Conservation (phyloP, 164 flowering plant genomes). For the Nelumbo lutea region DNA sequence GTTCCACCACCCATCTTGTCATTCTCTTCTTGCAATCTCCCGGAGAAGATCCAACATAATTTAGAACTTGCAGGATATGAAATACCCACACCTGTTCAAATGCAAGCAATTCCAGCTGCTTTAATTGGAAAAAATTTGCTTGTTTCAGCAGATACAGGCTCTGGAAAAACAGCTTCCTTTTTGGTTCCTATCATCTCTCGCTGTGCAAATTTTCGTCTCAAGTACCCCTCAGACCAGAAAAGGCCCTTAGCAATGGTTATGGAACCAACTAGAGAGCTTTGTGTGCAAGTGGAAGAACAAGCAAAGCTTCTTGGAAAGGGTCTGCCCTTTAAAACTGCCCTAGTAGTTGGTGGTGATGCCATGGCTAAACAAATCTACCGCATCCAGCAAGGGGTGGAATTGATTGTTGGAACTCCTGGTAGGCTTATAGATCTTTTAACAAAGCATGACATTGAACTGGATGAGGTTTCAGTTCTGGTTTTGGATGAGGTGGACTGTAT, state of each 20-base stretch:
- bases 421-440: conserved; percentile 80
- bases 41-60: conserved; percentile 61
- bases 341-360: conserved; percentile 93
- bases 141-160: conserved; percentile 88
- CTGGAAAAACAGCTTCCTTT: conserved; percentile 88
- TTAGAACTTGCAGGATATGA: conserved; percentile 69
- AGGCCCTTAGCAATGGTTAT: conserved; percentile 76
- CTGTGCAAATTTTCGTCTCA: conserved; percentile 35
- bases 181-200: conserved; percentile 64
- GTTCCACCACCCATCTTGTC: conserved; percentile 57
- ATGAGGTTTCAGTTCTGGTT: conserved; percentile 54
- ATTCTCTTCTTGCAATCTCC: conserved; percentile 59
- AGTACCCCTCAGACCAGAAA: conserved; percentile 20
- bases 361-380: conserved; percentile 79
- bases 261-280: conserved; percentile 88
- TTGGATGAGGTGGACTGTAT: conserved; percentile 94
- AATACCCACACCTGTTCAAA: conserved; percentile 89
- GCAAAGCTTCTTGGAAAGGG: conserved; percentile 86
- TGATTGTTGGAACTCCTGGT: conserved; percentile 89
- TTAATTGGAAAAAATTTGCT: conserved; percentile 67
- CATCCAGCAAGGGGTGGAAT: conserved; percentile 67
- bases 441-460: conserved; percentile 69
- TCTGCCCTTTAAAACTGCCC: conserved; percentile 85
- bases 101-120: conserved; percentile 94
- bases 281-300: conserved; percentile 86